Percentiles rank a stretch among this genome's conserved stretches.
These are phyloP conservation scores for Zygoascus bituminiphila DNA, from an alignment of 805 yeast species.

Conservation along the genomic window DNA sequence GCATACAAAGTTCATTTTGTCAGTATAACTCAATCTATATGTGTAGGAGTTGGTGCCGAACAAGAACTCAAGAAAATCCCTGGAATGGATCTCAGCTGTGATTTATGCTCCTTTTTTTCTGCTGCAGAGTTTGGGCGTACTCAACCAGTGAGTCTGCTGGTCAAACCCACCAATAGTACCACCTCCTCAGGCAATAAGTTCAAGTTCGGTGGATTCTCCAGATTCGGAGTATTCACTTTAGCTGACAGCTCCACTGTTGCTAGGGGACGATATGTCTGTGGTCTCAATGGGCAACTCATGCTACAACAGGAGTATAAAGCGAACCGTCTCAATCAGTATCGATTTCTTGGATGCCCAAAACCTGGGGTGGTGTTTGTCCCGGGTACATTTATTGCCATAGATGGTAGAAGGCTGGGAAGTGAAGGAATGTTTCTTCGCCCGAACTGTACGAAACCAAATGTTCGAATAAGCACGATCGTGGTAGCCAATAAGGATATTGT, in stretches of 20 bases:
- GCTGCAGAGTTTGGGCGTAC: constrained; percentile 19
- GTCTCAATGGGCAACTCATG: constrained; percentile 67
- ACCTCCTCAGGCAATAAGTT: constrained; percentile 48
- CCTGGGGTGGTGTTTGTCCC: constrained; percentile 49
- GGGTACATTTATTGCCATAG: constrained; percentile 58
- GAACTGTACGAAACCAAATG: constrained; percentile 65
- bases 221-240: constrained; percentile 50
- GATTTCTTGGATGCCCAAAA: constrained; percentile 59
- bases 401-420: constrained; percentile 75
- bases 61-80: constrained; percentile 8
- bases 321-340: constrained; percentile 69
- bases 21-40: constrained; percentile 4
- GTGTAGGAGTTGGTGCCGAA: constrained; percentile 1
- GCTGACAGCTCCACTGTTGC: constrained; percentile 29
- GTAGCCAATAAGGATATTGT: constrained; percentile 31
- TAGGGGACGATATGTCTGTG: constrained; percentile 45
- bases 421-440: constrained; percentile 65
- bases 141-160: constrained; percentile 31
- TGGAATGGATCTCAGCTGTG: constrained; percentile 11
- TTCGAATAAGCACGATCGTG: constrained; percentile 45
- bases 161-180: constrained; percentile 31
- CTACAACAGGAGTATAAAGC: constrained; percentile 52
- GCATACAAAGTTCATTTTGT: constrained; percentile 12
- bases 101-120: constrained; percentile 18
- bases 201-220: constrained; percentile 57